Evolutionary conservation across 1,284 basidiomycete genomes (phyloP), one percentile per base, ranked within the genome.

Genomic region (Agaricales sp.): DNA sequence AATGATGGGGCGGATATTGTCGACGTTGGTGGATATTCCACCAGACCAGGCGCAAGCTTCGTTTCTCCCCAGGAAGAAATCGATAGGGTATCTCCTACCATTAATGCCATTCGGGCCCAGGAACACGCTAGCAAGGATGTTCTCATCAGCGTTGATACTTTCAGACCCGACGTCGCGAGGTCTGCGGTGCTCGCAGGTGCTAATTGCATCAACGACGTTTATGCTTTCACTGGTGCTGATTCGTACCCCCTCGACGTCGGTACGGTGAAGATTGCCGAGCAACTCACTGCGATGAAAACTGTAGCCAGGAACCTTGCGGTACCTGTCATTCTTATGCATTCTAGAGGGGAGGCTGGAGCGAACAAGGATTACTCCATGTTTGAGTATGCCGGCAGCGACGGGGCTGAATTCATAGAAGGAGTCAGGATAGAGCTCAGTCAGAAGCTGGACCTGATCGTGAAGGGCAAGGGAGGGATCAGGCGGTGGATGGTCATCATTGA

Each of bases 21-120:
- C 51, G 95, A 99, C 61, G 75, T 99, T 11, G 95, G 96, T 0
- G 96, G 96, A 0, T 92, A 93, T 69, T 95, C 92, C 0, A 96
- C 93, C 0, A 78, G 91, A 11, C 93, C 93, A 0, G 75, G 77
- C 0, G 87, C 92, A 0, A 69, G 66, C 0, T 80, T 80, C 44
- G 83, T 95, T 50, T 69, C 77, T 0, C 61, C 74, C 0, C 73
- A 82, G 45, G 90, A 95, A 52, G 96, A 99, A 60, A 74, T 80
- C 20, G 55, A 63, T 1, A 73, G 90, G 25, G 85, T 96, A 13
- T 72, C 87, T 0, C 89, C 92, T 0, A 68, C 87, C 41, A 74
- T 95, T 45, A 53, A 69, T 25, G 69, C 68, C 1, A 63, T 79
- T 25, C 66, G 76, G 1, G 54, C 55, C 48, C 53, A 54, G 1